Evolutionary conservation across 1,284 basidiomycete species (phyloP), one percentile per base, ranked within the genome.

Genomic region (Pholiota adiposa): DNA sequence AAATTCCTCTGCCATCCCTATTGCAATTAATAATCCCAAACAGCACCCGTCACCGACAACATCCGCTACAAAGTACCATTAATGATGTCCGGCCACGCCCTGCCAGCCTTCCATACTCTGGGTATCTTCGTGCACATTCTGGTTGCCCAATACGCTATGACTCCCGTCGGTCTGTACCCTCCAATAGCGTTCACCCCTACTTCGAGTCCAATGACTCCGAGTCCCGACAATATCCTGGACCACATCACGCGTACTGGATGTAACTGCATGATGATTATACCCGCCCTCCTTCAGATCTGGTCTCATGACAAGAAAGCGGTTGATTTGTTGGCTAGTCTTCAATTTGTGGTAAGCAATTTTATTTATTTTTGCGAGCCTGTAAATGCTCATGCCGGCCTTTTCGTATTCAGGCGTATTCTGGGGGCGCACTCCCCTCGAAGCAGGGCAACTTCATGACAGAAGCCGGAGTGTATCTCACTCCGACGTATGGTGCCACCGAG

Each of bases 211-310:
- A 64, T 70, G 38, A 63, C 63, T 31, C 69, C 75, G 0, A 73
- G 74, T 2, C 69, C 75, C 0, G 70, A 73, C 3, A 75, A 72
- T 52, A 70, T 73, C 14, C 44, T 77, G 6, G 71, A 75, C 5
- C 72, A 75, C 54, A 64, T 67, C 0, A 60, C 61, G n/a, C 62
- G 68, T 8, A 72, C 72, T 1, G 63, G 67, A 4, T 69, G 65
- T 5, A 73, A 72, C 27, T 67, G 66, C 18, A 58, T 75, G 29
- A 64, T 75, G 1, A 68, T 66, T 21, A 71, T 78, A 16, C 77
- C 77, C 1, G 63, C 73, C n/a, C 66, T 78, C 23, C 59, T 79
- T n/a, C 69, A 75, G 41, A 61, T 74, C 3, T 77, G 77, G 76
- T 68, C 70, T 2, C 69, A 72, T 56, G 67, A 69, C 9, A 44